Base-by-base conservation (phyloP, 2,329 filamentous ascomycete genomes). In the Fusarium succisae region DNA sequence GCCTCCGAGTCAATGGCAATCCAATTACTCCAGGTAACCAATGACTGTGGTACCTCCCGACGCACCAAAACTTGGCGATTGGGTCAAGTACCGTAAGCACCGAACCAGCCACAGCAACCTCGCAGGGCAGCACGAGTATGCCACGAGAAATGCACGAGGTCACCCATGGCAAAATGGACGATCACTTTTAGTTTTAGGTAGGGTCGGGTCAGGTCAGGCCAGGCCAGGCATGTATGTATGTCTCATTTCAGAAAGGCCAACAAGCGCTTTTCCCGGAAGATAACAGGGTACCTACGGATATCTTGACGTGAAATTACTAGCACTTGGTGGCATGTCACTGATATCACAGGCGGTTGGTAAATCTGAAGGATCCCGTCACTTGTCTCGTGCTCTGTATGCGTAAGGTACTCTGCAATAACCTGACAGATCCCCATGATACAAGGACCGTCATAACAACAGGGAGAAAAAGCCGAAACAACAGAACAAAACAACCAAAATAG, bases 121-220 rank as follows among this genome's bases (percentile, higher is more conserved):
- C 39, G 20, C 32, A 43, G 18, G 30, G 24, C 20, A 66, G 70
- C 57, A 67, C 66, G 41, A 74, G 57, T 55, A 53, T 72, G 26
- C 71, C 72, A 74, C 72, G 72, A 74, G 71, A 53, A 45, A 74
- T 61, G 55, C 63, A 69, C 63, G 53, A 58, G 72, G 63, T 60
- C 53, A 57, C 45, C 62, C 54, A 63, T 63, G 61, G 55, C 59
- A 58, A 43, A 35, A 62, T 54, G 72, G 68, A 22, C 63, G 63
- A 74, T 74, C 72, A 56, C 63, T 48, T 45, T 57, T 28, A 28
- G 44, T 48, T 62, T 73, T 32, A 32, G 28, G 47, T 30, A 70
- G 60, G 58, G 50, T 50, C 50, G 24, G 47, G 30, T 10, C 48
- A 13, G 13, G 14, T 13, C 14, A 35, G 13, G 32, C 2, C 14